Evolutionary conservation across 805 yeast genomes (phyloP), one percentile per base, ranked within the genome.

Genomic region (Cyberlindnera meyerae): DNA sequence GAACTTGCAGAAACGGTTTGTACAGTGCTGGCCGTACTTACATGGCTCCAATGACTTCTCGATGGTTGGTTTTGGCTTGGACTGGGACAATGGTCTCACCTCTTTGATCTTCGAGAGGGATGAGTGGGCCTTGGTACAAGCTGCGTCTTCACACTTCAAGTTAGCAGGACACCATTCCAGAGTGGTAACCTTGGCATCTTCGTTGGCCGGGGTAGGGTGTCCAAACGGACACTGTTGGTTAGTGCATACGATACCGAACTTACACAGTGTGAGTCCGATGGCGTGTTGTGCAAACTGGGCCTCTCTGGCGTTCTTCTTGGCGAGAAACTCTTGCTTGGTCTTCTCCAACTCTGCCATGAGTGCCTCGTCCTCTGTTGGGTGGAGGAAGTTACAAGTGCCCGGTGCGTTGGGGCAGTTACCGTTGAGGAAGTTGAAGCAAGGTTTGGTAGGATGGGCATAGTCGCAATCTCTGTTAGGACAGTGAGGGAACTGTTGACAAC

Each of bases 121-220:
- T 2, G 95, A 85, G 61, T 88, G 97, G 0, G 95, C 88, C 49
- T 73, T 79, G 37, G 65, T 66, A 62, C 97, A 88, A 12, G 53
- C 48, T 0, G 70, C 58, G 54, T 86, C 75, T 18, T 60, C 47
- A 64, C 96, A 88, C 15, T 62, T 58, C 47, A 80, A 71, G 46
- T 84, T 84, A 25, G 68, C 75, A 7, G 79, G 63, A 65, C 96
- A 88, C 95, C 95, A 84, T 47, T 77, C 81, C 32, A 74, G 62
- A 13, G 72, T 70, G 12, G 73, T 65, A 27, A 87, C 85, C 49
- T 78, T 76, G 20, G 88, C 87, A 43, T 73, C 77, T 44, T 71
- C 75, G 61, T 82, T 85, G 13, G 86, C 82, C 2, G 94, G 93
- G 0, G 95, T 85, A 30, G 97, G 96, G 56, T 88, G 96, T 18